Evolutionary conservation across 805 yeast species (phyloP).

Genomic region (Wickerhamomyces sydowiorum): DNA sequence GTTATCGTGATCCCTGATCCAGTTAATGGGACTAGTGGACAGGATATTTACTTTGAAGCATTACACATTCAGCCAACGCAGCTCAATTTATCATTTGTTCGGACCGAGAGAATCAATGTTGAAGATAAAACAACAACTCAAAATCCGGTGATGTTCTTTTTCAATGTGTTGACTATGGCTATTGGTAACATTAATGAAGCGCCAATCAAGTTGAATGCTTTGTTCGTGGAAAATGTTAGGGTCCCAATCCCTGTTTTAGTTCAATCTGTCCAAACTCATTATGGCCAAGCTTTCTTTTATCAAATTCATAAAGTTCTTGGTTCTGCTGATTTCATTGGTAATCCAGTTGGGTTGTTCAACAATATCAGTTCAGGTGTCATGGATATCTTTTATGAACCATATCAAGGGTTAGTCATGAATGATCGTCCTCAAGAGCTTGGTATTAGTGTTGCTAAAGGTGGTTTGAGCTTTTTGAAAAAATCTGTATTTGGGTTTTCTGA

Average conservation of each 20-base stretch:
- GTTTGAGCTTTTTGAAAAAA: slow-evolving; percentile 87
- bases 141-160: slow-evolving; percentile 66
- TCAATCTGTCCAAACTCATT: slow-evolving; percentile 74
- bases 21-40: slow-evolving; percentile 42
- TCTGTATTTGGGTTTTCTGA: slow-evolving; percentile 94
- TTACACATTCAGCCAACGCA: slow-evolving; percentile 90
- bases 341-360: slow-evolving; percentile 95
- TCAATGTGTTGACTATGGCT: slow-evolving; percentile 91
- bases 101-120: slow-evolving; percentile 73
- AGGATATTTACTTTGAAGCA: slow-evolving; percentile 87
- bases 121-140: slow-evolving; percentile 58
- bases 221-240: slow-evolving; percentile 82
- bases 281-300: slow-evolving; percentile 85
- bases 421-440: slow-evolving; percentile 97
- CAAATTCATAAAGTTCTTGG: slow-evolving; percentile 92
- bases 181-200: slow-evolving; percentile 97
- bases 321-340: slow-evolving; percentile 93
- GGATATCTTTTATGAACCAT: slow-evolving; percentile 96
- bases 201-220: slow-evolving; percentile 82
- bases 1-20: slow-evolving; percentile 69
- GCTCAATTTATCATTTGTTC: slow-evolving; percentile 81
- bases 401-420: slow-evolving; percentile 88
- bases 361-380: slow-evolving; percentile 90
- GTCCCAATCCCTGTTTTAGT: slow-evolving; percentile 74
- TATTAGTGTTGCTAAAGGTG: slow-evolving; percentile 93